Conservation (phyloP, 1,139 yeast species). For the Yamadazyma triangularis region DNA sequence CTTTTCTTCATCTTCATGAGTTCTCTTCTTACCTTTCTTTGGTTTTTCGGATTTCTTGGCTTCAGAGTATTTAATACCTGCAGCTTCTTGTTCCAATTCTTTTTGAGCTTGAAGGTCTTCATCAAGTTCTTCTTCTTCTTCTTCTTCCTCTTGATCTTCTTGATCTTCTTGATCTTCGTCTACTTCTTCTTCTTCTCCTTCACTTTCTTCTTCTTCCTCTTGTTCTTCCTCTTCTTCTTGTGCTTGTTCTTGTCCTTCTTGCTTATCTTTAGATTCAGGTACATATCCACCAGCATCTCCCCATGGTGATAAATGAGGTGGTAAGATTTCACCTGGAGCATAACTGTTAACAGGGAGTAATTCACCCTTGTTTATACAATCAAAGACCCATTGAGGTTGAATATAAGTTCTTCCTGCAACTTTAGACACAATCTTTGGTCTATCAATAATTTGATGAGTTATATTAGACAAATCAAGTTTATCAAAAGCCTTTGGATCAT, state of each 20-base stretch:
- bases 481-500: slow-evolving; percentile 33
- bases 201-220: slow-evolving; percentile 48
- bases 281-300: slow-evolving; percentile 91
- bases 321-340: slow-evolving; percentile 91
- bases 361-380: slow-evolving; percentile 74
- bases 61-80: slow-evolving; percentile 55
- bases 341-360: slow-evolving; percentile 74
- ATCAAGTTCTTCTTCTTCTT: slow-evolving; percentile 47
- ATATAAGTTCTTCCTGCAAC: slow-evolving; percentile 90
- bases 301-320: slow-evolving; percentile 99
- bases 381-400: slow-evolving; percentile 98
- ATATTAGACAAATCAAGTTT: slow-evolving; percentile 61
- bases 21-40: slow-evolving; percentile 28
- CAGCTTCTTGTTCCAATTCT: slow-evolving; percentile 87
- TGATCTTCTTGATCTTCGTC: slow-evolving; percentile 47
- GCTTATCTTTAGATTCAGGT: slow-evolving; percentile 54
- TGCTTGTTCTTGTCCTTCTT: slow-evolving; percentile 22
- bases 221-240: slow-evolving; percentile 44
- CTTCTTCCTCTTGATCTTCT: slow-evolving; percentile 46
- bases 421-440: slow-evolving; percentile 74
- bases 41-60: slow-evolving; percentile 16
- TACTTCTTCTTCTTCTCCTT: too few relatives aligned
- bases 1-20: slow-evolving; percentile 67
- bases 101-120: slow-evolving; percentile 67
- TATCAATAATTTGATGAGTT: slow-evolving; percentile 92